Conservation (phyloP, 176 grass and related monocot species). For the Cocos nucifera region DNA sequence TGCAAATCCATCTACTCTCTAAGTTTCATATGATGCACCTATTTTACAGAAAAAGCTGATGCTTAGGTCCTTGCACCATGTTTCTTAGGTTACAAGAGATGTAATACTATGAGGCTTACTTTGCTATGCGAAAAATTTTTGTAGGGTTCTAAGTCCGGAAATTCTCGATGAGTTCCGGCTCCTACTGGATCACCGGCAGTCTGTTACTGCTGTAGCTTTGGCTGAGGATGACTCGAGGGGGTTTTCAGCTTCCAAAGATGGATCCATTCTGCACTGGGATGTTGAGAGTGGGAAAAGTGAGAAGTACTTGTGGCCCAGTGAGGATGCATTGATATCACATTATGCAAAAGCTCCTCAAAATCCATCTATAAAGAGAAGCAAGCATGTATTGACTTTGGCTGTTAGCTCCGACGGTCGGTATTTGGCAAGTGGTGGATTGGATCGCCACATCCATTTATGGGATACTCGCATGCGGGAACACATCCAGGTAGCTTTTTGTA, state of each 20-base stretch:
- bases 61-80: no score
- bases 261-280: constrained; percentile 63
- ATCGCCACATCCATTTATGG: constrained; percentile 83
- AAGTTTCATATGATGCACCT: no score
- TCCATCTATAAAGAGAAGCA: constrained; percentile 57
- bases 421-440: constrained; percentile 68
- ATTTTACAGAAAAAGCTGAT: no score
- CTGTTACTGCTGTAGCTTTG: constrained; percentile 65
- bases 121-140: constrained; percentile 10
- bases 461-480: constrained; percentile 64
- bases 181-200: constrained; percentile 56
- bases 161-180: constrained; percentile 42
- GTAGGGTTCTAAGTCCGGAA: constrained; percentile 48
- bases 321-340: constrained; percentile 62
- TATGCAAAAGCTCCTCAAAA: constrained; percentile 51
- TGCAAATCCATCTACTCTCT: no score
- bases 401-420: constrained; percentile 63
- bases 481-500: constrained; percentile 42
- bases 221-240: constrained; percentile 58
- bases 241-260: constrained; percentile 88
- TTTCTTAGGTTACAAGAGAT: no score
- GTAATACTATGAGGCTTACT: neutral
- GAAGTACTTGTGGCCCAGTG: constrained; percentile 79
- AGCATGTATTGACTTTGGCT: constrained; percentile 52
- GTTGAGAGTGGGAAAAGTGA: constrained; percentile 61